Evolutionary conservation across 169 alveolate genomes (phyloP), one percentile per base, ranked within the genome.

Genomic region (Plasmodium gaboni): DNA sequence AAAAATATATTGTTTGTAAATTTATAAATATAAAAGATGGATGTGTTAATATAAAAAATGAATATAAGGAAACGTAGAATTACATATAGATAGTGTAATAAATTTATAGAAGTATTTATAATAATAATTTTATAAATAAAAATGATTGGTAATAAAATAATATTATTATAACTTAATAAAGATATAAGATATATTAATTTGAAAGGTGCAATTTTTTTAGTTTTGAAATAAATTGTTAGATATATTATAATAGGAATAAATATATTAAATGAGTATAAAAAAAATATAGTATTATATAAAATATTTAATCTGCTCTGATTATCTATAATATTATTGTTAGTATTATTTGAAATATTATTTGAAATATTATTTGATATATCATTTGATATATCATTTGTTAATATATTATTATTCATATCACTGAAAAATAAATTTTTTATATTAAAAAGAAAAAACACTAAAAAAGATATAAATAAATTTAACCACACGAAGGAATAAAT

Each of bases 401-500:
- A 10, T 26, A 13, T 67, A 28, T 10, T 67, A 17, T 67, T 28
- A 51, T 22, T 12, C 4, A 42, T 57, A 17, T 50, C 60, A 28
- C 51, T 69, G 42, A 44, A 83, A 55, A 83, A 68, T 8, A 70
- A 12, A 57, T 83, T 83, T 42, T 55, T 83, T 48, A 69, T 44
- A 57, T 83, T 83, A 19, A 83, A 83, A 57, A 83, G 38, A 83
- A 83, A 83, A 59, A 83, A 83, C 68, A 68, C 19, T 24, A 63
- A 12, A 61, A 67, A 83, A 26, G 74, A 68, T 9, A 83, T 59
- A 61, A 83, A 68, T 2, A 68, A 64, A 48, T 83, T 83, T 50
- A 83, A 57, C 91, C 91, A 83, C 1, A 83, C 61, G 69, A 83
- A 83, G 10, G 69, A 71, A 69, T 83, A 83, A 53, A 83, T 7